Evolutionary conservation across 129 eudicot genomes (phyloP).

Genomic region (Pseudognaphalium luteoalbum): DNA sequence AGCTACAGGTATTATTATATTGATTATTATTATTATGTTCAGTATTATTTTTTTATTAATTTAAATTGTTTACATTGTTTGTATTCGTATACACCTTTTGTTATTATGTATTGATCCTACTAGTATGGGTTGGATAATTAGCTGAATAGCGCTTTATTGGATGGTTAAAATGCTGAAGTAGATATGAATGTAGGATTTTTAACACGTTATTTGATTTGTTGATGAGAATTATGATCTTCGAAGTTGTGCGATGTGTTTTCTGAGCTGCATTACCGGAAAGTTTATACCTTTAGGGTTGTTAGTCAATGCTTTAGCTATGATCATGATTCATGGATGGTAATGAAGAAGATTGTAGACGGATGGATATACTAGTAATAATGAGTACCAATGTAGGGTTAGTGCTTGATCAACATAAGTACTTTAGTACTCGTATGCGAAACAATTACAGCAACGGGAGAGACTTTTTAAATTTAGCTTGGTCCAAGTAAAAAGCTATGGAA

Average conservation of each 20-base stretch:
- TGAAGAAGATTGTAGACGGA: not conserved
- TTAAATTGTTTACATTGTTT: not conserved
- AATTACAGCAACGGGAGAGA: no score
- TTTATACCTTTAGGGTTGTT: not conserved
- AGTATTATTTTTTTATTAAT: conserved; percentile 5
- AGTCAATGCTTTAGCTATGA: not conserved
- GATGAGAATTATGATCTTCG: not conserved
- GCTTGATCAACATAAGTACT: not conserved
- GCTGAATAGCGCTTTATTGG: not conserved
- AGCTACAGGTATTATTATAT: conserved; percentile 60
- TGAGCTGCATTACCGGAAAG: not conserved
- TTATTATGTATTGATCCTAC: not conserved
- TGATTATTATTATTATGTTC: not conserved
- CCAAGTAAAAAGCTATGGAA: no score
- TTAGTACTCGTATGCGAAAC: no score
- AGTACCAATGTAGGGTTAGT: not conserved
- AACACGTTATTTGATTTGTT: not conserved
- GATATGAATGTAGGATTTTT: not conserved
- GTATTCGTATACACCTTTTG: not conserved
- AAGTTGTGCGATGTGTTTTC: not conserved
- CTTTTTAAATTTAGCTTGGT: no score
- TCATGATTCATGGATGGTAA: not conserved
- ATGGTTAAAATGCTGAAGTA: not conserved
- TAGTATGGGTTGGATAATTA: not conserved
- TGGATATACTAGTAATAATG: not conserved